Evolutionary conservation across 2,329 filamentous ascomycete genomes (phyloP), one percentile per base, ranked within the genome.

Genomic region (Ophiostoma triangulosporum): DNA sequence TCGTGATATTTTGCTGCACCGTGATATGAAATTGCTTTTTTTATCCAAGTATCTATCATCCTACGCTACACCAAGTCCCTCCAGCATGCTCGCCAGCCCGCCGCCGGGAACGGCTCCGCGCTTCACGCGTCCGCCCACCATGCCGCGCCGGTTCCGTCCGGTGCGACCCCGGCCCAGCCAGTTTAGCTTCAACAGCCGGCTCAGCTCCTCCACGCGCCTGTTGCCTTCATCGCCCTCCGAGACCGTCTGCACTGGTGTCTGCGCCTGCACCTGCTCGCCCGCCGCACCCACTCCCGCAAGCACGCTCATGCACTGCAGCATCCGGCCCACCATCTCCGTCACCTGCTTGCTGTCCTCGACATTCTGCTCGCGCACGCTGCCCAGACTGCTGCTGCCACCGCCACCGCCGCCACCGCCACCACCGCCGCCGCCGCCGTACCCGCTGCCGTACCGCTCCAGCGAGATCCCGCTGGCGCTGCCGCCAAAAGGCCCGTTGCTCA

Each of bases 231-330:
- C 88, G 9, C 78, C 78, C 1, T 75, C 80, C 62, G 80, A 57
- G 27, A 4, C 20, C 14, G 38, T 15, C 43, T 46, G 33, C 52
- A 22, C 8, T 17, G 6, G 32, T 8, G 22, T 11, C 11, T n/a
- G 17, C 26, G 14, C 22, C 43, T 15, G 31, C 9, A 33, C 31
- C 5, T 3, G n/a, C 1, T 48, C 50, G 27, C 43, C 57, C n/a
- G 48, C 60, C 46, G 63, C 65, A 22, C 73, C 84, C 12, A 95
- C 78, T 57, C 59, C 57, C 3, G 88, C 86, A 22, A 98, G 73
- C 7, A 98, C 89, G 65, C 85, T 91, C 68, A 97, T 84, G 67
- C 93, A 98, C 70, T 98, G 93, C 58, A 98, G 73, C 88, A 98
- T 95, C 50, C 91, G 76, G 0, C 89, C 93, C 1, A 96, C 90